Conservation (phyloP, 2,329 filamentous ascomycete species). For the Diaporthe aspalathi region DNA sequence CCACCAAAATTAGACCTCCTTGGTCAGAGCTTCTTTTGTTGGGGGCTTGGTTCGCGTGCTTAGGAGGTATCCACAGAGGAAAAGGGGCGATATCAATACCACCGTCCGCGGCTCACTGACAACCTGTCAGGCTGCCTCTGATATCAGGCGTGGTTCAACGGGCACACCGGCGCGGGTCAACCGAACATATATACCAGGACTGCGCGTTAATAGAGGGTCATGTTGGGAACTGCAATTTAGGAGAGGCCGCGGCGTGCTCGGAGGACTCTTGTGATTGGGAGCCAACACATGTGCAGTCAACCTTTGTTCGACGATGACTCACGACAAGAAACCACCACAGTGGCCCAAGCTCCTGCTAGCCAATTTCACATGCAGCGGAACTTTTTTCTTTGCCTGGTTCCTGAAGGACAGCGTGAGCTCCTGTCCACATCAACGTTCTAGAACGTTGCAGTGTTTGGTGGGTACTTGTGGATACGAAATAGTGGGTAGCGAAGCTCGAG, state of each 20-base stretch:
- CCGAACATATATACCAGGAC: conserved; percentile 29
- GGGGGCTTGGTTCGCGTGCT: conserved; percentile 16
- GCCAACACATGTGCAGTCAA: neutral
- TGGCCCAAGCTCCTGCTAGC: conserved; percentile 10
- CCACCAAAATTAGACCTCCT: conserved; percentile 26
- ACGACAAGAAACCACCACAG: neutral
- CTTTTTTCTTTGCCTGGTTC: neutral
- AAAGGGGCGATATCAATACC: conserved; percentile 31
- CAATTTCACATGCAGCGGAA: neutral
- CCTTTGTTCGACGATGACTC: conserved; percentile 21
- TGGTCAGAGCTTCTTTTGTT: conserved; percentile 36
- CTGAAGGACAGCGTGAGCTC: neutral
- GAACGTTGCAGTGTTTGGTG: conserved; percentile 24
- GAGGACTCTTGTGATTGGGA: conserved; percentile 3
- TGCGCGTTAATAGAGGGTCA: conserved; percentile 10
- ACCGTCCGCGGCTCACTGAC: conserved; percentile 7
- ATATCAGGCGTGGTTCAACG: conserved; percentile 16
- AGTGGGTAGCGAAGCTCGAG: conserved; percentile 27
- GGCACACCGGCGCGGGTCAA: conserved; percentile 24
- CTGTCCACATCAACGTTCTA: conserved; percentile 22
- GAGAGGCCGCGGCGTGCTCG: neutral
- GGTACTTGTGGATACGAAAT: conserved; percentile 15
- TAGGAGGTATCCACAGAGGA: conserved; percentile 16
- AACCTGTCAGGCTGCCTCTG: conserved; percentile 20
- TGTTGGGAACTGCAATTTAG: conserved; percentile 25